Evolutionary conservation across 768 basidiomycete genomes (phyloP).

Genomic region (Mycena epipterygia): DNA sequence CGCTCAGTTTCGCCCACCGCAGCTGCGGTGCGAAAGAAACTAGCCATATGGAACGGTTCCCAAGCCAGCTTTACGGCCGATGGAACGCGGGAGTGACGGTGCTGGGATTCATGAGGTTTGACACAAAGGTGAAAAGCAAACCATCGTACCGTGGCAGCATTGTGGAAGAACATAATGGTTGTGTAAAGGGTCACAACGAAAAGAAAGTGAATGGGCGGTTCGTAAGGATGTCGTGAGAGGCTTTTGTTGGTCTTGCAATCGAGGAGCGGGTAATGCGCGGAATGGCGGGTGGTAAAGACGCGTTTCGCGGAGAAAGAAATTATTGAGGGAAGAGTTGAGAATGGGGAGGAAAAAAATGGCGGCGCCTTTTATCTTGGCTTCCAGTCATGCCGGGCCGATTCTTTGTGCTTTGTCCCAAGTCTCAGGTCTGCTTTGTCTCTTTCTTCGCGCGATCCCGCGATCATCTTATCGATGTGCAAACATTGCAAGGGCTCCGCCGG

Average conservation of each 20-base stretch:
- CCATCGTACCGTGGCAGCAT: slow-evolving; percentile 18
- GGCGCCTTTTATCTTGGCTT: slow-evolving; percentile 19
- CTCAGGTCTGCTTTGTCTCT: slow-evolving; percentile 23
- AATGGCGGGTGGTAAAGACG: slow-evolving; percentile 10
- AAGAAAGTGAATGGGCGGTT: background rate
- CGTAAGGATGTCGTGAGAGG: slow-evolving; percentile 8
- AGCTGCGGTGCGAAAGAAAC: background rate
- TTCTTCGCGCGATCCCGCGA: background rate
- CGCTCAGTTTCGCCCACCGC: background rate
- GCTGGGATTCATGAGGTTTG: slow-evolving; percentile 10
- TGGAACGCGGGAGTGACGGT: background rate
- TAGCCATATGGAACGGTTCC: background rate
- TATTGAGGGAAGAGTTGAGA: slow-evolving; percentile 8
- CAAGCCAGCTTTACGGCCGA: background rate
- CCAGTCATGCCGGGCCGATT: background rate
- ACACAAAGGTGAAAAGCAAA: background rate
- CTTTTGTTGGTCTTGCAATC: background rate
- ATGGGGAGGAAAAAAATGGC: background rate
- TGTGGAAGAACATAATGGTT: slow-evolving; percentile 29
- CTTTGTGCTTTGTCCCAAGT: slow-evolving; percentile 25
- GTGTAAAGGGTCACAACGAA: background rate
- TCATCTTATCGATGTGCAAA: background rate
- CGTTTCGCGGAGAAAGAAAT: background rate
- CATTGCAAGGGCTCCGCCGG: too few relatives aligned
- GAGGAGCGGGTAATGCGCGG: background rate